Conservation (phyloP, 768 basidiomycete genomes). For the Amanita pallidorosea region DNA sequence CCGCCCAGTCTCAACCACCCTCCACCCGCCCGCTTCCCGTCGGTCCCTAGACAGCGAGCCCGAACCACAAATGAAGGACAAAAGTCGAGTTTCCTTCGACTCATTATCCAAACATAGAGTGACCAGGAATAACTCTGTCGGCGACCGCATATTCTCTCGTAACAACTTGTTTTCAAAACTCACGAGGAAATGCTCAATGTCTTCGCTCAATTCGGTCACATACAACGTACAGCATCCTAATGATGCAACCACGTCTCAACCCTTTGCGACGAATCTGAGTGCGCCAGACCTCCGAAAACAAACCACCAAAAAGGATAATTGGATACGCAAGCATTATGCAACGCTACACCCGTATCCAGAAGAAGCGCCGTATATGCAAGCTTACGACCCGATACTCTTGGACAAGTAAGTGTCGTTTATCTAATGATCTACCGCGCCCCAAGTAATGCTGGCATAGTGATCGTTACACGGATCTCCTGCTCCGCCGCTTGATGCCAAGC, state of each 20-base stretch:
- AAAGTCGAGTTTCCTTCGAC: conserved; percentile 7
- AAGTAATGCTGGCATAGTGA: conserved; percentile 34
- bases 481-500: conserved; percentile 41
- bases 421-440: background rate
- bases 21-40: conserved; percentile 10
- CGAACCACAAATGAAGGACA: background rate
- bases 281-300: background rate
- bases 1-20: conserved; percentile 27
- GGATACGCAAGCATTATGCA: conserved; percentile 33
- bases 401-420: conserved; percentile 38
- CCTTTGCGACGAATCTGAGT: background rate
- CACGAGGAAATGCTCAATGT: conserved; percentile 28
- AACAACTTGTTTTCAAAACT: conserved; percentile 5
- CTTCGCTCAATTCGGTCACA: conserved; percentile 18
- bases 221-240: conserved; percentile 5
- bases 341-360: conserved; percentile 43
- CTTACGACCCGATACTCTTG: conserved; percentile 44
- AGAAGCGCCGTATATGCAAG: conserved; percentile 53
- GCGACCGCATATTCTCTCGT: background rate
- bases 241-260: conserved; percentile 6
- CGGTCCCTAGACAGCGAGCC: background rate
- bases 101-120: conserved; percentile 4
- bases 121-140: conserved; percentile 3
- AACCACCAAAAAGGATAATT: conserved; percentile 20
- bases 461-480: conserved; percentile 39